Conservation (phyloP, 192 early-diverging fungal genomes). For the Jimgerdemannia lactiflua region DNA sequence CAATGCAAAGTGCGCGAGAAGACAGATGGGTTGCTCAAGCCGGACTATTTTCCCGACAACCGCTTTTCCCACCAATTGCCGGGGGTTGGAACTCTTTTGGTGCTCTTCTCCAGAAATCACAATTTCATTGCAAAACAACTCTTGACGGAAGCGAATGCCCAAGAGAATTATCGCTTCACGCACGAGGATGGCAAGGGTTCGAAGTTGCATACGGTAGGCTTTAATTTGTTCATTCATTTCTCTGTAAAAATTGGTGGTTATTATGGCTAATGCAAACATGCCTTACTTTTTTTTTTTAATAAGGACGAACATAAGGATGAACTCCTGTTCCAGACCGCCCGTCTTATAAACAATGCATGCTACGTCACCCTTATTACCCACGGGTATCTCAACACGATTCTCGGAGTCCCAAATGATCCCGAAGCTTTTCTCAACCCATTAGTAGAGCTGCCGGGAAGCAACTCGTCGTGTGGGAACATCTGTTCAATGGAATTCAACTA, state of each 20-base stretch:
- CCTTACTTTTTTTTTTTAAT: too few relatives aligned
- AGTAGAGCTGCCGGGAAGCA: neutral
- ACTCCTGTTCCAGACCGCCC: constrained; percentile 46
- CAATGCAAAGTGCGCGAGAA: constrained; percentile 16
- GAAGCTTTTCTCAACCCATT: constrained; percentile 33
- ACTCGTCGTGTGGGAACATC: constrained; percentile 35
- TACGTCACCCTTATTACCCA: constrained; percentile 39
- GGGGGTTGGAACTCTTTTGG: constrained; percentile 31
- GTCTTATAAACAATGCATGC: constrained; percentile 42
- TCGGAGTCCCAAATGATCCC: constrained; percentile 29
- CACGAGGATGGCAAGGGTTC: constrained; percentile 10
- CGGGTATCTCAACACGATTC: constrained; percentile 44
- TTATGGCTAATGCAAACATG: too few relatives aligned
- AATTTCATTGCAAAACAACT: constrained; percentile 48
- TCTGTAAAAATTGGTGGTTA: too few relatives aligned
- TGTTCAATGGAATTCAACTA: constrained; percentile 41
- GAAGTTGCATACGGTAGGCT: neutral
- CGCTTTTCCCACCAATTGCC: constrained; percentile 17
- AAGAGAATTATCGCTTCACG: constrained; percentile 39
- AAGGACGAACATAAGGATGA: constrained; percentile 27
- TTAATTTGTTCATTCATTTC: too few relatives aligned
- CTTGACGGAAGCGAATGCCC: constrained; percentile 27
- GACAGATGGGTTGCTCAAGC: constrained; percentile 19
- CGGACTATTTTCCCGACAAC: constrained; percentile 16
- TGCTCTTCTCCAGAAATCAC: constrained; percentile 48